Evolutionary conservation across 2,329 filamentous ascomycete species (phyloP).

Genomic region (Colletotrichum scovillei): DNA sequence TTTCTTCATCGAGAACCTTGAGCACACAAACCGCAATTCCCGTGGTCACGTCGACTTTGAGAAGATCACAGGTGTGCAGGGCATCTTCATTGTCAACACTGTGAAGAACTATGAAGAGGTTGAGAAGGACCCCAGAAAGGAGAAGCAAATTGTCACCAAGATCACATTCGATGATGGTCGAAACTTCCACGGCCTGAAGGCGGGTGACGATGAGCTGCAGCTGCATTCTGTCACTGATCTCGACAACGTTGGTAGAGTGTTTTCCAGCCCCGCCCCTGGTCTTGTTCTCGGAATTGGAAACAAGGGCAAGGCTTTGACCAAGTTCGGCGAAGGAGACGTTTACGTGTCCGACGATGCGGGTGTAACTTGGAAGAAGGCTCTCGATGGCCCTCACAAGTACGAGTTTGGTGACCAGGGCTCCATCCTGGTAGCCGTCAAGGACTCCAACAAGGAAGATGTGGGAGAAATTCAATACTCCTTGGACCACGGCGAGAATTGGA

Average conservation of each 20-base stretch:
- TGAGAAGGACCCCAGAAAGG: conserved; percentile 58
- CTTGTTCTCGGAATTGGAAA: conserved; percentile 96
- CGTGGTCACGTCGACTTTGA: conserved; percentile 91
- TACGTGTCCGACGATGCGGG: conserved; percentile 94
- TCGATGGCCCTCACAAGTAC: conserved; percentile 90
- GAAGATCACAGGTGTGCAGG: conserved; percentile 90
- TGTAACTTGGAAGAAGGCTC: conserved; percentile 80
- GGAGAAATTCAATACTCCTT: conserved; percentile 79
- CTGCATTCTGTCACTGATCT: conserved; percentile 92
- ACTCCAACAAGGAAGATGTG: conserved; percentile 73
- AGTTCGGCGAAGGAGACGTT: conserved; percentile 80
- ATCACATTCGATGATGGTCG: conserved; percentile 97
- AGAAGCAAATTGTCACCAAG: conserved; percentile 79
- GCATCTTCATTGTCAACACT: conserved; percentile 89
- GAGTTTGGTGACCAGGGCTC: conserved; percentile 96
- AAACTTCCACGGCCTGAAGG: conserved; percentile 80
- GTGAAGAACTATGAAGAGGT: conserved; percentile 89
- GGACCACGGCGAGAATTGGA: conserved; percentile 90
- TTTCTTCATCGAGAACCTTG: conserved; percentile 91
- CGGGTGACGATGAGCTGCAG: conserved; percentile 77
- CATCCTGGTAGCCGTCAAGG: conserved; percentile 83
- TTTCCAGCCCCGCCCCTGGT: conserved; percentile 92
- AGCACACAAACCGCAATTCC: conserved; percentile 88
- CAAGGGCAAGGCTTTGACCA: conserved; percentile 77
- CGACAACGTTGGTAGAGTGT: conserved; percentile 85